Percentiles rank a stretch among this genome's conserved stretches.
These are phyloP conservation scores for Byssoonygena ceratinophila DNA, from an alignment of 2,329 filamentous ascomycete species.

Conservation along the genomic window DNA sequence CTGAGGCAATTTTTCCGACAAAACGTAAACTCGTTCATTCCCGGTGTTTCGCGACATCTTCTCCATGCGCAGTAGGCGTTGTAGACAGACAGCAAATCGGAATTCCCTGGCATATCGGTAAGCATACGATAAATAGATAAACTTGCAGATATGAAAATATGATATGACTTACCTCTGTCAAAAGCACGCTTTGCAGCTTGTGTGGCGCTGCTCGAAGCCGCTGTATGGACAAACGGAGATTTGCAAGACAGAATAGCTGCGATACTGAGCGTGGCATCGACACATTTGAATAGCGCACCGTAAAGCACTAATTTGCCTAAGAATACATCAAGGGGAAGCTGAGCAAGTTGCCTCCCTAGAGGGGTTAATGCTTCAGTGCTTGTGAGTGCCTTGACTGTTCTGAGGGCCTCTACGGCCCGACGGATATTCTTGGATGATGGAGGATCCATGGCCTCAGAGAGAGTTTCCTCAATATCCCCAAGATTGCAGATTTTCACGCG, in stretches of 20 bases:
- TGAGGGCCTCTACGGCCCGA: constrained; percentile 79
- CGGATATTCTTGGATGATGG: constrained; percentile 87
- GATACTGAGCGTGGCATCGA: constrained; percentile 83
- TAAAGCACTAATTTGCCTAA: constrained; percentile 86
- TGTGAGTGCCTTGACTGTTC: constrained; percentile 86
- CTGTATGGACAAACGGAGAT: constrained; percentile 79
- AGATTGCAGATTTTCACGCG: constrained; percentile 96
- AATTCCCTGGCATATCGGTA: constrained; percentile 52
- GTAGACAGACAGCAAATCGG: constrained; percentile 83
- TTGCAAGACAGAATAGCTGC: constrained; percentile 91
- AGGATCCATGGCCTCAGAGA: constrained; percentile 78
- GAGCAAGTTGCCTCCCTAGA: constrained; percentile 74
- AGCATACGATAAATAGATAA: neutral
- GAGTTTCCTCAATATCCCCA: constrained; percentile 80
- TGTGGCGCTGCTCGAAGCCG: constrained; percentile 71
- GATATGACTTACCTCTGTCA: constrained; percentile 46
- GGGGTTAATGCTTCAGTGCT: constrained; percentile 71
- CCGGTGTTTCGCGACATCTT: constrained; percentile 60
- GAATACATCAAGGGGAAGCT: constrained; percentile 84
- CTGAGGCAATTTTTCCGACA: constrained; percentile 92
- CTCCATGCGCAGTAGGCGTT: constrained; percentile 91
- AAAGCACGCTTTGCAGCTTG: constrained; percentile 70
- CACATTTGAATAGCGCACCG: constrained; percentile 74
- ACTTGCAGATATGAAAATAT: neutral
- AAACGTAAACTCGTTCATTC: constrained; percentile 71